Conservation (phyloP, 345 rosid genomes). For the Erodium maritimum region DNA sequence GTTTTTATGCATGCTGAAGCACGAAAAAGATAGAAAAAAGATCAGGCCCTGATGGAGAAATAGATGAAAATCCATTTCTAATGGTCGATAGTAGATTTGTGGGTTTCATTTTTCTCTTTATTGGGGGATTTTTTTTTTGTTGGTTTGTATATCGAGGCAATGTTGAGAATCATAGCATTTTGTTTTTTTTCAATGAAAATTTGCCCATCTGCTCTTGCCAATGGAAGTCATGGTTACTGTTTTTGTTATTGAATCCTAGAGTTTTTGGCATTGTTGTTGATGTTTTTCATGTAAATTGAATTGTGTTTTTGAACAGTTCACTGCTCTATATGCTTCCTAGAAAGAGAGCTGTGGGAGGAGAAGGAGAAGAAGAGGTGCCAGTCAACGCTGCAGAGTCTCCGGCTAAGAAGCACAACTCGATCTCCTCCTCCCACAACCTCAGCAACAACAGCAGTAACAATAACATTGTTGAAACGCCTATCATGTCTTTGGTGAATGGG, state of each 20-base stretch:
- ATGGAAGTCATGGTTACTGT: not conserved
- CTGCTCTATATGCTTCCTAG: conserved; percentile 91
- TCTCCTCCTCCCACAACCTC: conserved; percentile 11
- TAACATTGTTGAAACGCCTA: conserved; percentile 13
- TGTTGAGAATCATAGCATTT: too few species aligned
- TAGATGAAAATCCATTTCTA: too few species aligned
- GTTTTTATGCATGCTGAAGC: too few species aligned
- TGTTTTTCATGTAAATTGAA: not conserved
- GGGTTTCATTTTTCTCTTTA: too few species aligned
- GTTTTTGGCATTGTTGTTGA: not conserved
- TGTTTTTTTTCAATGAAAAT: too few species aligned
- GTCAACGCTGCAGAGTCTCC: conserved; percentile 23
- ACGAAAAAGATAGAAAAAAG: too few species aligned
- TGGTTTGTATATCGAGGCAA: too few species aligned
- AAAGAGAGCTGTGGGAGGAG: conserved; percentile 63
- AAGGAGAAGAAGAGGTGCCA: conserved; percentile 27
- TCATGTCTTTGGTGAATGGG: conserved; percentile 66
- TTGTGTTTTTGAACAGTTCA: conserved; percentile 40
- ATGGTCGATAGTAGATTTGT: too few species aligned
- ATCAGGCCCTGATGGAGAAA: too few species aligned
- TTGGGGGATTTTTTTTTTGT: too few species aligned
- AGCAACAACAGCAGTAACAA: conserved; percentile 13
- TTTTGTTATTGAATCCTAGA: not conserved
- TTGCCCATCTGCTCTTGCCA: conserved; percentile 21
- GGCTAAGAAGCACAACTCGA: conserved; percentile 44